Conservation (phyloP, 2,329 filamentous ascomycete species). For the Colletotrichum spinosum region DNA sequence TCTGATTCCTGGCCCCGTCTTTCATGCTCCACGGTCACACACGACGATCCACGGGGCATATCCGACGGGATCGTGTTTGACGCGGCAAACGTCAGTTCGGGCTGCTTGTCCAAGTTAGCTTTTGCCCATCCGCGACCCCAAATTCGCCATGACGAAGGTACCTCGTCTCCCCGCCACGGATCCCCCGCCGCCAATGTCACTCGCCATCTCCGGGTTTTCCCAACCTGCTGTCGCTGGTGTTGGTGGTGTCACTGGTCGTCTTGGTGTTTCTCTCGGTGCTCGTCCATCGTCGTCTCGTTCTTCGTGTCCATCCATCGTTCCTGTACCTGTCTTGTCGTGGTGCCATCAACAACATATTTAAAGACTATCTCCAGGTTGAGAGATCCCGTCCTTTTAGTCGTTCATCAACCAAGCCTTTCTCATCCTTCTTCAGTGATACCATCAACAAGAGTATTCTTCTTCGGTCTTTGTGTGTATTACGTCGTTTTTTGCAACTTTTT, state of each 20-base stretch:
- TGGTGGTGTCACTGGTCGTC: not conserved
- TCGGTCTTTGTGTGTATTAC: not conserved
- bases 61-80: conserved; percentile 2
- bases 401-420: conserved; percentile 4
- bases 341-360: conserved; percentile 35
- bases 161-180: conserved; percentile 12
- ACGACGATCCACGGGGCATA: conserved; percentile 21
- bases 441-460: not conserved
- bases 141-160: conserved; percentile 13
- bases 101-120: conserved; percentile 31
- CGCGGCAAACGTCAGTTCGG: conserved; percentile 23
- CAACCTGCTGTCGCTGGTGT: not conserved
- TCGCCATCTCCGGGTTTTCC: conserved; percentile 25
- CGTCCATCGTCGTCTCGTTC: conserved; percentile 13
- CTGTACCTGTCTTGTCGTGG: conserved; percentile 14
- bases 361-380: conserved; percentile 17
- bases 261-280: conserved; percentile 1
- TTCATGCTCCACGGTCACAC: conserved; percentile 30
- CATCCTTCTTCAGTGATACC: conserved; percentile 7
- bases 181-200: conserved; percentile 18
- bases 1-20: conserved; percentile 34
- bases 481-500: not conserved
- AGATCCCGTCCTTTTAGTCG: not conserved
- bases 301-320: not conserved
- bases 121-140: not conserved